Conservation (phyloP, 2,329 filamentous ascomycete genomes). For the Penicillium sp. region DNA sequence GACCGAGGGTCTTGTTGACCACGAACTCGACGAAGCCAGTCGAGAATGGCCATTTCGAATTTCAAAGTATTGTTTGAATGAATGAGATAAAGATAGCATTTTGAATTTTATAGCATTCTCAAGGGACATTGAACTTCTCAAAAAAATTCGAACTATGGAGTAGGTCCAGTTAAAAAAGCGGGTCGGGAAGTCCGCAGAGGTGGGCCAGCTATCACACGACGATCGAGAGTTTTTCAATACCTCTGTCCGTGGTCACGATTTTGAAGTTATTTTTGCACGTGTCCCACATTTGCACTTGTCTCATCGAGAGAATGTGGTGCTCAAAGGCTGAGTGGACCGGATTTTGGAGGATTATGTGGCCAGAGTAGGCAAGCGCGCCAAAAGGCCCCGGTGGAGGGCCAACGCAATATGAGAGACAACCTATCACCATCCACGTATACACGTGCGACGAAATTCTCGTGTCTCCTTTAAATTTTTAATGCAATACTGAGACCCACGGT, state of each 20-base stretch:
- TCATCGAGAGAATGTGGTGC: background rate
- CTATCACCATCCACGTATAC: background rate
- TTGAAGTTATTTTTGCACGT: background rate
- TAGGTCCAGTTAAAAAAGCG: conserved; percentile 2
- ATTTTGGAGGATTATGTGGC: background rate
- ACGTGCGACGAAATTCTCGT: background rate
- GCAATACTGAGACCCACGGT: background rate
- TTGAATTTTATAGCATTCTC: conserved; percentile 6
- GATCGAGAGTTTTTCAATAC: background rate
- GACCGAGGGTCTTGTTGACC: conserved; percentile 9
- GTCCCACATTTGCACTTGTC: background rate
- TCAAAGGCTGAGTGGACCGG: background rate
- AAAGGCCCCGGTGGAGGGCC: background rate
- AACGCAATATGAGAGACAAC: background rate
- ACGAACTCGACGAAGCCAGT: conserved; percentile 16
- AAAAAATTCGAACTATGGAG: conserved; percentile 9
- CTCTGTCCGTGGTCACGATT: background rate
- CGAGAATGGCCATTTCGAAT: conserved; percentile 19
- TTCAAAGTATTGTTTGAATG: background rate
- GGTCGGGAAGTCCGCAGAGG: conserved; percentile 9
- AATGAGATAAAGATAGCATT: background rate
- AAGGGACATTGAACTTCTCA: background rate
- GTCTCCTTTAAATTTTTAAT: background rate
- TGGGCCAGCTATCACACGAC: conserved; percentile 14
- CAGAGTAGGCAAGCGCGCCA: background rate